Evolutionary conservation across 352 stramenopile species (phyloP), one percentile per base, ranked within the genome.

Genomic region (Halophytophthora polymorphica): DNA sequence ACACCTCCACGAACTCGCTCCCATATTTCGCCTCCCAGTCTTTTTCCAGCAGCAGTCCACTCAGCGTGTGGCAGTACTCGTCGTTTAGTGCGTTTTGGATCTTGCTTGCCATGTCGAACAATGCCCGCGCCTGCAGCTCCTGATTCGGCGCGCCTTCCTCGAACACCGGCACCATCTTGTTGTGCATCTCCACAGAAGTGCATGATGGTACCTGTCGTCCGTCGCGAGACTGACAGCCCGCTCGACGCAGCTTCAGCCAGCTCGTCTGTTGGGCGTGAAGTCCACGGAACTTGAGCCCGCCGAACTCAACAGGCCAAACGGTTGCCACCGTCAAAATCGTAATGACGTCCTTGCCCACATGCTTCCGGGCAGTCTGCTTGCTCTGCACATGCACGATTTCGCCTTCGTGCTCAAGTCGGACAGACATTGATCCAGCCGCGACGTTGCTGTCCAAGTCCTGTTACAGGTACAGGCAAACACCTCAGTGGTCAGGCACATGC

Each of bases 121-220:
- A 18, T 1, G 31, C 29, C 23, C 45, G 42, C 2, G 47, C 62
- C 28, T 73, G 53, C 34, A 62, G 55, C 6, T 35, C n/a, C 25
- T 50, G 52, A 53, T 82, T 58, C 3, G 56, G 45, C 13, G 70
- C 57, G 19, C 63, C 61, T 28, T 77, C 56, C 42, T 67, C 61
- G 5, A 86, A 65, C 31, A 74, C 60, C 25, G 74, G 74, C 2
- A 65, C 55, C 22, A 65, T 71, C 37, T 72, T 58, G 23, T 64
- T 66, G 43, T 62, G 68, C 15, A 58, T 72, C 52, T 86, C 71
- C 14, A 83, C 52, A 3, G 66, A 50, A 22, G 72, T 71, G 18
- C 46, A 50, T 22, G 43, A 62, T 19, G 58, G 58, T 3, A 21
- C 8, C 10, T 64, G 31, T 5, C 37, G 35, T 6, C 22, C 39